These are phyloP conservation scores for Penicillium sp. DNA, from an alignment of 2,329 filamentous ascomycete species.

Conservation along the genomic window DNA sequence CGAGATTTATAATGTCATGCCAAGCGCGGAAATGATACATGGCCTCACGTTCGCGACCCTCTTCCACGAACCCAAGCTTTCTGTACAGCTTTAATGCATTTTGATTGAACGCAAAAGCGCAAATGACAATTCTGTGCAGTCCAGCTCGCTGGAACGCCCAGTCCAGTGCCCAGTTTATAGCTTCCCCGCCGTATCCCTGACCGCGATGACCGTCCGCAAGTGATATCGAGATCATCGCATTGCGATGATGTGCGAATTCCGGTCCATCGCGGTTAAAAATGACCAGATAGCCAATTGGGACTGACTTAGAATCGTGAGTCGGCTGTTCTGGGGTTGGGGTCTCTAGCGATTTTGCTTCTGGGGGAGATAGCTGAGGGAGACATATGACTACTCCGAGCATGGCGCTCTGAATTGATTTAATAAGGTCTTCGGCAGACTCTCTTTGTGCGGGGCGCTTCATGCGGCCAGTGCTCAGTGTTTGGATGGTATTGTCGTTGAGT, in stretches of 20 bases:
- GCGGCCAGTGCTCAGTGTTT: slow-evolving; percentile 1
- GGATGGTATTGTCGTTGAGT: slow-evolving; percentile 1
- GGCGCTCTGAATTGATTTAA: neutral
- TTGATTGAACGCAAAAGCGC: slow-evolving; percentile 8
- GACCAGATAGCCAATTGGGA: neutral
- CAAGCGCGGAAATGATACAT: slow-evolving; percentile 8
- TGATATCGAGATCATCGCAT: slow-evolving; percentile 3
- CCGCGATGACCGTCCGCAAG: slow-evolving; percentile 2
- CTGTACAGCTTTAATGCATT: slow-evolving; percentile 12
- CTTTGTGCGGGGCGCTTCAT: neutral
- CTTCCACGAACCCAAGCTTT: slow-evolving; percentile 15
- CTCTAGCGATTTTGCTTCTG: neutral
- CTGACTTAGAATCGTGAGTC: neutral
- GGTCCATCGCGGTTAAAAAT: neutral
- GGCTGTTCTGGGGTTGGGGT: neutral
- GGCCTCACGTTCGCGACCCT: slow-evolving; percentile 16
- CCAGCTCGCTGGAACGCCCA: slow-evolving; percentile 13
- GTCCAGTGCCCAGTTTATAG: slow-evolving; percentile 14
- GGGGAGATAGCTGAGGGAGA: neutral
- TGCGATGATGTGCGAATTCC: neutral
- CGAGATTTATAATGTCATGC: slow-evolving; percentile 13
- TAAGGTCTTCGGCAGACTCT: neutral
- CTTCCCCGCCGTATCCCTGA: slow-evolving; percentile 13
- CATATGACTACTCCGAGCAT: slow-evolving; percentile 5
- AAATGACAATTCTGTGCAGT: slow-evolving; percentile 8